These are phyloP conservation scores for Proliferodiscus dingleyae DNA, from an alignment of 2,329 filamentous ascomycete genomes.

Conservation along the genomic window DNA sequence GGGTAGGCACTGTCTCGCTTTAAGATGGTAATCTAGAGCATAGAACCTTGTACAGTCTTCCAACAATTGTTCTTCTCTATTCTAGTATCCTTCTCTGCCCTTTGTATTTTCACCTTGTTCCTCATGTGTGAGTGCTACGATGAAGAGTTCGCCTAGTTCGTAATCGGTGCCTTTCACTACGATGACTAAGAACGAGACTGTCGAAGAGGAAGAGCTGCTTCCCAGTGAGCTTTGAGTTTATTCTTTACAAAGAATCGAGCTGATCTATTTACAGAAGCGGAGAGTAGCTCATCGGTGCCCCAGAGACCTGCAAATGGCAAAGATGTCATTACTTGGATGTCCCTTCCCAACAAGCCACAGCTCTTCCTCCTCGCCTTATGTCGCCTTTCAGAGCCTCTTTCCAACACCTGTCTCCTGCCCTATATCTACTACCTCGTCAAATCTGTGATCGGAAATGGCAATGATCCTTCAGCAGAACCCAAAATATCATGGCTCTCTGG, in stretches of 20 bases:
- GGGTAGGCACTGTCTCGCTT: too few species aligned
- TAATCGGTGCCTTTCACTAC: too few species aligned
- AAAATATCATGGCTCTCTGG: conserved; percentile 67
- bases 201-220: conserved; percentile 1
- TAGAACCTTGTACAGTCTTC: too few species aligned
- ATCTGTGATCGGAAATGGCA: conserved; percentile 45
- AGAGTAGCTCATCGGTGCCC: not conserved
- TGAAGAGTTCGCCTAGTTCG: too few species aligned
- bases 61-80: too few species aligned
- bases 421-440: conserved; percentile 72
- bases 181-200: not conserved
- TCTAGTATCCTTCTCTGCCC: too few species aligned
- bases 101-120: too few species aligned
- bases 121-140: too few species aligned
- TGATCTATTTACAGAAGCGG: not conserved
- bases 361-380: conserved; percentile 73
- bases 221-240: not conserved
- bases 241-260: not conserved
- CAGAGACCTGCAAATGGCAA: not conserved
- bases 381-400: conserved; percentile 73
- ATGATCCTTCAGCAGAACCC: conserved; percentile 38
- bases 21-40: too few species aligned
- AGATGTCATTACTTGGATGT: conserved; percentile 57
- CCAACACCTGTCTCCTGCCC: conserved; percentile 59
- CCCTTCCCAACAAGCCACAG: conserved; percentile 72